A percentile compares a stretch with the other conserved stretches of the same genome.
Evolutionary conservation across 352 stramenopile genomes (phyloP).

Genomic region (Thalassiosira mediterranea): DNA sequence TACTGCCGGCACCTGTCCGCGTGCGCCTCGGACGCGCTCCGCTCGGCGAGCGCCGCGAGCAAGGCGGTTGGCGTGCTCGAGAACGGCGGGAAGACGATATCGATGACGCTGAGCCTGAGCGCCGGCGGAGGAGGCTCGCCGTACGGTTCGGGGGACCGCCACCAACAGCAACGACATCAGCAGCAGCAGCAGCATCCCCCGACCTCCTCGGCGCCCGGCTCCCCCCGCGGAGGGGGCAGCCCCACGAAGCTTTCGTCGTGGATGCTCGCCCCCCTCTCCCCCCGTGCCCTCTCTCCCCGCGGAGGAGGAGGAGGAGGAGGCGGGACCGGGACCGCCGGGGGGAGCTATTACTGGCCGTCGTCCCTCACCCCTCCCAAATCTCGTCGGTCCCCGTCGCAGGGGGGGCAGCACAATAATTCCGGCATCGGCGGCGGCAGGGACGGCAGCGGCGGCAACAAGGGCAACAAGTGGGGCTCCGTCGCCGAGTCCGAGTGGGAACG

Average conservation of each 20-base stretch:
- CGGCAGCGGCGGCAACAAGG: background rate
- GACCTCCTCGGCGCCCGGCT: constrained; percentile 3
- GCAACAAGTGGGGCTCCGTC: constrained; percentile 4
- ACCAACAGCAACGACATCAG: constrained; percentile 2
- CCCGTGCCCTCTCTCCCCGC: background rate
- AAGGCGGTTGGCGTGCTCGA: constrained; percentile 44
- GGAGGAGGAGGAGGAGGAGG: background rate
- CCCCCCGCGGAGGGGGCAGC: too few relatives aligned
- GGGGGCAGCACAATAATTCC: too few relatives aligned
- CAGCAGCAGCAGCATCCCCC: too few relatives aligned
- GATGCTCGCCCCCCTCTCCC: too few relatives aligned
- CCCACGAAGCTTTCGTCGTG: too few relatives aligned
- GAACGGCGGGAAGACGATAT: constrained; percentile 3
- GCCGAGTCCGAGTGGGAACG: constrained; percentile 40
- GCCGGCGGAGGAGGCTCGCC: too few relatives aligned
- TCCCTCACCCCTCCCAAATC: too few relatives aligned
- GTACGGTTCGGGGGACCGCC: background rate
- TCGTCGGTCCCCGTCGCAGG: too few relatives aligned
- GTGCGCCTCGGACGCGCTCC: constrained; percentile 5
- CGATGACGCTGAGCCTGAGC: too few relatives aligned
- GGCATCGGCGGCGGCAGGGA: background rate
- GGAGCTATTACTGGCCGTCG: too few relatives aligned
- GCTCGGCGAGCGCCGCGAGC: constrained; percentile 15
- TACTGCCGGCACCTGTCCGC: constrained; percentile 38
- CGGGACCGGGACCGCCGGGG: background rate